Evolutionary conservation across 148 eudicot species (phyloP).

Genomic region (Chenopodium berlandieri): DNA sequence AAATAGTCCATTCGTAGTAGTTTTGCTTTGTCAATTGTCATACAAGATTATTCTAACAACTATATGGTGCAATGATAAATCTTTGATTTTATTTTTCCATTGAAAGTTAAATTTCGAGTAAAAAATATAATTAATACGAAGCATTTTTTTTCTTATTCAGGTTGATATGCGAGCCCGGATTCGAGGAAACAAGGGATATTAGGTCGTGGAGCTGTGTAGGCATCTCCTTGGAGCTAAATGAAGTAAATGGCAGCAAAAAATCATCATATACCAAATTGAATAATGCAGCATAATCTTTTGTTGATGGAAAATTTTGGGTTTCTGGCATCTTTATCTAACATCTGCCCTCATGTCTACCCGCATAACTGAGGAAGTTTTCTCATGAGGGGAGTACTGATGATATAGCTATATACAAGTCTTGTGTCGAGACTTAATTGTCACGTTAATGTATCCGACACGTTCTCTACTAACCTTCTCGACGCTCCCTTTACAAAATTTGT

Average conservation of each 20-base stretch:
- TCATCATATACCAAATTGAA: neutral
- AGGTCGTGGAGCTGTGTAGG: conserved; percentile 5
- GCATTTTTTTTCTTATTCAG: conserved; percentile 31
- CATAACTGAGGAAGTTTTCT: neutral
- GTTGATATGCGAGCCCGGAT: conserved; percentile 95
- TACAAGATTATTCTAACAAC: neutral
- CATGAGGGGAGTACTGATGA: neutral
- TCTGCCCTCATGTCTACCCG: neutral
- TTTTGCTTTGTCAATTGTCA: neutral
- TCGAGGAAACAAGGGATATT: conserved; percentile 89
- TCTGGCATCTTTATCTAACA: neutral
- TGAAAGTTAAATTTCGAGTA: neutral
- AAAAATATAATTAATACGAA: neutral
- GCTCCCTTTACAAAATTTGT: too few relatives aligned
- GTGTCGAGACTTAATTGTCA: neutral
- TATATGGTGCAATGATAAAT: neutral
- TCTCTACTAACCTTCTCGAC: neutral
- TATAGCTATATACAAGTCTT: neutral
- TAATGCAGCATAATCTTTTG: neutral
- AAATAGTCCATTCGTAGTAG: neutral
- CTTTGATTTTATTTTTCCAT: neutral
- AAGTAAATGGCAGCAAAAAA: neutral
- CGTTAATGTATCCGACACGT: neutral
- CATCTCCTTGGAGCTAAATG: neutral
- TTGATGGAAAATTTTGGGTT: neutral